Evolutionary conservation across 2,329 filamentous ascomycete genomes (phyloP).

Genomic region (Aspergillus ochraceoroseus): DNA sequence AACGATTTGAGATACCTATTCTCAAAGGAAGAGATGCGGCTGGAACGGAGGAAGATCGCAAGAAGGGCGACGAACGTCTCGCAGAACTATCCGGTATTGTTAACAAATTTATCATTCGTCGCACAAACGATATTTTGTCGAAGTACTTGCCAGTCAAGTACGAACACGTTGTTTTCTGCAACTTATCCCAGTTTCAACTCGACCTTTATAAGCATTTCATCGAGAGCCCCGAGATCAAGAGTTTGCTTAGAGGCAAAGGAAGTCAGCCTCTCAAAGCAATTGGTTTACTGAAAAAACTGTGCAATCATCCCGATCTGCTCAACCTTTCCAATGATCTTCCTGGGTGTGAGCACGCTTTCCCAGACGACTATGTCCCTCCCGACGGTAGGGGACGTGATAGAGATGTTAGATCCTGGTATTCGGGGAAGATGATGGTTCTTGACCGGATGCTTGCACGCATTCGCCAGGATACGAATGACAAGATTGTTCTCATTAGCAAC

Average conservation of each 20-base stretch:
- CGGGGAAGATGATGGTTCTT: conserved; percentile 97
- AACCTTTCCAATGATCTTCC: conserved; percentile 78
- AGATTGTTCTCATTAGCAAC: conserved; percentile 98
- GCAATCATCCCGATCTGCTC: conserved; percentile 93
- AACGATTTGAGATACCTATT: conserved; percentile 89
- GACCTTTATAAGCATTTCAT: conserved; percentile 97
- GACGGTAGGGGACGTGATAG: conserved; percentile 83
- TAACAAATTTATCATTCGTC: conserved; percentile 97
- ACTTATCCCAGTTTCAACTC: conserved; percentile 84
- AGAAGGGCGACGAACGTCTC: conserved; percentile 78
- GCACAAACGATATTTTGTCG: conserved; percentile 94
- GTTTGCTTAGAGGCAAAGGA: conserved; percentile 83
- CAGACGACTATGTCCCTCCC: conserved; percentile 82
- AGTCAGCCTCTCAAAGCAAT: conserved; percentile 96
- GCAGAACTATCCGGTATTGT: conserved; percentile 75
- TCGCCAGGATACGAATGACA: conserved; percentile 93
- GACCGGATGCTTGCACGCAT: conserved; percentile 96
- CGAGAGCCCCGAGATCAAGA: conserved; percentile 89
- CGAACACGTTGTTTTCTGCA: conserved; percentile 98
- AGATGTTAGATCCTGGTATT: conserved; percentile 92
- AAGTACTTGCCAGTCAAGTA: conserved; percentile 98
- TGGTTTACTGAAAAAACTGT: conserved; percentile 93
- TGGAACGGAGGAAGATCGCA: conserved; percentile 73
- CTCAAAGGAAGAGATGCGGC: conserved; percentile 84
- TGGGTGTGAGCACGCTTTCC: conserved; percentile 74